Base-by-base conservation (phyloP, 306 rosid genomes). In the Neltuma alba region DNA sequence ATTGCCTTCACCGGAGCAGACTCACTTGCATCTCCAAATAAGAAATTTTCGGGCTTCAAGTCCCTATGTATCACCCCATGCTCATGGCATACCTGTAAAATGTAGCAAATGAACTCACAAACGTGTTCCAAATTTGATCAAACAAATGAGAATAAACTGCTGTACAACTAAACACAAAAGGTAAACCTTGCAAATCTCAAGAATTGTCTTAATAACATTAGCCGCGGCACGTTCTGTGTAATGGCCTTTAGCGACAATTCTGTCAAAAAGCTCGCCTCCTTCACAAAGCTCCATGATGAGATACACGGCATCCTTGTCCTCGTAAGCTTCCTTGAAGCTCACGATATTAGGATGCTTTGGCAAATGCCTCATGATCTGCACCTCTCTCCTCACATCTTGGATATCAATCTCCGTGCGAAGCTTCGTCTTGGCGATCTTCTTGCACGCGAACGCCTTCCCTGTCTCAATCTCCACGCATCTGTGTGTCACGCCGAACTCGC, bases 211-310 rank as follows among this genome's bases (percentile, higher is more conserved):
- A 74, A 89, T 48, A 13, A 92, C 91, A 14, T 80, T 81, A 6
- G 97, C 98, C 4, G 99, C 99, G 6, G 97, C 95, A 1, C 98
- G 91, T 62, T 95, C 99, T 0, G 97, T 92, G 80, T 95, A 95
- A 84, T 91, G 99, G 3, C 98, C 99, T 61, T 86, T 88, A 0
- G 89, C 69, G 16, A 95, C 96, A 20, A 95, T 95, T 78, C 92
- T 74, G 82, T 95, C 99, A 42, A 95, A 95, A 21, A 95, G 96
- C 74, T 95, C 99, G 0, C 99, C 99, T 2, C 98, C 99, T 79
- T 88, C 88, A 42, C 98, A 94, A 3, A 92, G 87, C 84, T 94
- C 97, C 98, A 94, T 94, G 18, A 94, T 92, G 16, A 95, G 89
- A 80, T 95, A 95, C 30, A 92, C 92, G 1, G 97, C 95, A 7